Evolutionary conservation across 1,284 basidiomycete genomes (phyloP), one percentile per base, ranked within the genome.

Genomic region (Austroboletus novae-zelandiae): DNA sequence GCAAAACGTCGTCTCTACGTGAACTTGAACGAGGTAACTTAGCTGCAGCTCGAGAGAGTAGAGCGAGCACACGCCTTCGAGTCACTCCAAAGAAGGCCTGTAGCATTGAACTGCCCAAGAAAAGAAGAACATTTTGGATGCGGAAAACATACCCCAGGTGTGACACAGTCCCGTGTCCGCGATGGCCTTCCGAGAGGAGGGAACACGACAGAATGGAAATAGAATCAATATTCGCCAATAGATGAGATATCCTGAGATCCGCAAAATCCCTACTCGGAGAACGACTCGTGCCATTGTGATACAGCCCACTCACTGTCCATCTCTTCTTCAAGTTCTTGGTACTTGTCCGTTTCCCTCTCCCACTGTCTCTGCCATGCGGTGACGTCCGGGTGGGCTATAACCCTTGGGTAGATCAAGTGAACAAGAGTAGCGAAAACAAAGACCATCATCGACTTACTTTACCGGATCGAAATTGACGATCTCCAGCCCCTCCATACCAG

Each of bases 401-500:
- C 77, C 71, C 77, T 57, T 6, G n/a, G 17, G 27, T 31, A 45
- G 45, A 40, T n/a, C 34, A 41, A 37, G 37, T 61, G 14, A 59
- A 44, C 45, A 42, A 35, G 27, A 5, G 20, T 1, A n/a, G 5
- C 7, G 27, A 29, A 32, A 20, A n/a, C 9, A 10, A 39, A 15
- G 43, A 18, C 13, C 9, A 17, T 31, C 18, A 20, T 43, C 8
- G 14, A 61, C 77, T 50, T 61, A 90, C 92, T 88, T 94, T 30
- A 70, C 71, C 0, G 83, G 71, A 52, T 84, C 76, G 67, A 98
- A 98, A 49, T 89, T 83, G 5, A 87, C 65, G 5, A 98, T 87
- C 67, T 98, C 88, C n/a, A 98, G 73, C 0, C 87, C 83, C 32
- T 95, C 88, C 61, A 97, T 75, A 13, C 79, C 83, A 0, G 92